Conservation (phyloP, 345 rosid species). For the Leavenworthia alabamica region DNA sequence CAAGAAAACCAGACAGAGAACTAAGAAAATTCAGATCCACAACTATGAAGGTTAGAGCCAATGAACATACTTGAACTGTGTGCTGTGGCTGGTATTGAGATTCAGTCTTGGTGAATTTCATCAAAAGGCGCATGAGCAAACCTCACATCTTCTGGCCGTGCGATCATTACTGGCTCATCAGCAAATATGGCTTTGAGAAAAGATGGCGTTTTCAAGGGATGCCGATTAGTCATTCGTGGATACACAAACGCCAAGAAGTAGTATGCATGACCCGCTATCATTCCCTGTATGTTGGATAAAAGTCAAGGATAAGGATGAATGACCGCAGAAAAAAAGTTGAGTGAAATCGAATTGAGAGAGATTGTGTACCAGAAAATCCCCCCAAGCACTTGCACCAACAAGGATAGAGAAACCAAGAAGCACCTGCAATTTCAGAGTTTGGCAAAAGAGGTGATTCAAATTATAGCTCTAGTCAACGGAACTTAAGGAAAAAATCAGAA, state of each 20-base stretch:
- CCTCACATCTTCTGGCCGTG: constrained; percentile 67
- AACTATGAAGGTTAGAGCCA: neutral
- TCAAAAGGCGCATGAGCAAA: constrained; percentile 70
- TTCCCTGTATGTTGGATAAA: constrained; percentile 53
- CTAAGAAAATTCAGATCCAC: constrained; percentile 10
- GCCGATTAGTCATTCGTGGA: constrained; percentile 76
- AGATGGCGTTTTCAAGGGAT: constrained; percentile 73
- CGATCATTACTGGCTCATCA: constrained; percentile 75
- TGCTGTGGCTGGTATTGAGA: neutral
- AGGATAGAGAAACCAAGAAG: constrained; percentile 93
- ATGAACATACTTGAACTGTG: neutral
- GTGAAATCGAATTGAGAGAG: neutral
- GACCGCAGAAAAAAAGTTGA: neutral
- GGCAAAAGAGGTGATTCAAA: neutral
- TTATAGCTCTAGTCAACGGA: neutral
- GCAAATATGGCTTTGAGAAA: constrained; percentile 75
- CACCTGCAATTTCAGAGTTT: constrained; percentile 43
- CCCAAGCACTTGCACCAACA: constrained; percentile 96
- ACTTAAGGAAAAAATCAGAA: neutral
- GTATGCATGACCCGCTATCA: constrained; percentile 98
- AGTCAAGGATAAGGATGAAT: neutral
- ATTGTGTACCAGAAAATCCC: constrained; percentile 70
- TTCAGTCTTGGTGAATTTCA: constrained; percentile 62
- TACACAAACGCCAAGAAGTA: constrained; percentile 92
- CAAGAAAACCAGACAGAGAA: neutral